phyloP scores from a whole-genome alignment of 176 grass and related monocot species.

The Musa beccarii region DNA sequence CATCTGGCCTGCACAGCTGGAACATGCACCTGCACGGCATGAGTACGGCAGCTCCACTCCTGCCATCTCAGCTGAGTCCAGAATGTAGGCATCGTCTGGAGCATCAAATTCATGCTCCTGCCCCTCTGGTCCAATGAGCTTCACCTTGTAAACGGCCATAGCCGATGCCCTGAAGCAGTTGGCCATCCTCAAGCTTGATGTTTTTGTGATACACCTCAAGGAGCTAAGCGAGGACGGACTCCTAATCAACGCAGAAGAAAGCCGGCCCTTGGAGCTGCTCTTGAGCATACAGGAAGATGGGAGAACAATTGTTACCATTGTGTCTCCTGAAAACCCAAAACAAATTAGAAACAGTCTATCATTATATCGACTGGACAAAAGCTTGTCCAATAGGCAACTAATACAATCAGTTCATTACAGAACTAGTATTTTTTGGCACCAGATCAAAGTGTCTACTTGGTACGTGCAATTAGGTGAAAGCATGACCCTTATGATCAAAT shows the following conservation, averaged over 20 bases:
- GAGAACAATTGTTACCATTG: neutral
- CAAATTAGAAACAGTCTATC: too few relatives aligned
- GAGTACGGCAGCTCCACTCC: conserved; percentile 81
- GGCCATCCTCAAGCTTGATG: neutral
- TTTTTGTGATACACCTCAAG: neutral
- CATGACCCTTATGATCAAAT: too few relatives aligned
- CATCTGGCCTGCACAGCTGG: conserved; percentile 52
- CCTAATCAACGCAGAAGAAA: conserved; percentile 9
- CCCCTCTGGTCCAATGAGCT: conserved; percentile 47
- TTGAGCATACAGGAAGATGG: neutral
- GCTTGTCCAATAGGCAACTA: too few relatives aligned
- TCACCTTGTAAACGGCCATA: conserved; percentile 52
- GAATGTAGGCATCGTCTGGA: conserved; percentile 58
- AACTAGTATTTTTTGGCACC: too few relatives aligned
- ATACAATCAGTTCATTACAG: too few relatives aligned
- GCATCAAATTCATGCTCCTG: conserved; percentile 55
- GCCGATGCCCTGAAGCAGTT: conserved; percentile 26
- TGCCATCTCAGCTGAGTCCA: conserved; percentile 51
- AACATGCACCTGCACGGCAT: conserved; percentile 60
- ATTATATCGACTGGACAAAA: too few relatives aligned
- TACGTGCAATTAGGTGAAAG: too few relatives aligned
- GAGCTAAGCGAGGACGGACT: neutral
- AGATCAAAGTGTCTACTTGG: too few relatives aligned
- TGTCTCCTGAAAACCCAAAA: neutral
- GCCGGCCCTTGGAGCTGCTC: neutral